phyloP scores from a whole-genome alignment of 768 basidiomycete genomes.

The Neoboletus subvelutipes region DNA sequence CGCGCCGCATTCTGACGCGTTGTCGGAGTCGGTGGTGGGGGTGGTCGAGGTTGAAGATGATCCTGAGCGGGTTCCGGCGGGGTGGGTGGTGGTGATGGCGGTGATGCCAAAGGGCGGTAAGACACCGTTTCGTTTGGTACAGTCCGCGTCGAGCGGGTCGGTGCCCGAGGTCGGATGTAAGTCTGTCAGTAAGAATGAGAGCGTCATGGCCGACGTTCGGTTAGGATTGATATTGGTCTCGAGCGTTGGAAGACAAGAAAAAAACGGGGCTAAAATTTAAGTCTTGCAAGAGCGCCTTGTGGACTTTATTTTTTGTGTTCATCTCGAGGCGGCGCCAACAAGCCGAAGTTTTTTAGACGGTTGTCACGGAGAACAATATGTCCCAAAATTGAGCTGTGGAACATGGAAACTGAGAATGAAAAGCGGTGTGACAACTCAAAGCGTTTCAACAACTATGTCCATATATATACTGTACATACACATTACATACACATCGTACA shows the following conservation, averaged over 20 bases:
- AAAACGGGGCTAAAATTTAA: background rate
- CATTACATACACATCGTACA: background rate
- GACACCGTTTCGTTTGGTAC: background rate
- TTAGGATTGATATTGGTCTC: no score
- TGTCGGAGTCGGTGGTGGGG: no score
- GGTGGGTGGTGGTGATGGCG: background rate
- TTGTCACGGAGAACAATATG: constrained; percentile 6
- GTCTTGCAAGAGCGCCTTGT: background rate
- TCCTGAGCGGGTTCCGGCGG: background rate
- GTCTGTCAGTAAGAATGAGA: constrained; percentile 11
- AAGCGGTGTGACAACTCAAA: background rate
- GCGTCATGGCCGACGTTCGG: constrained; percentile 10
- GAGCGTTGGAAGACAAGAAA: no score
- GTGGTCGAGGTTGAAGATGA: background rate
- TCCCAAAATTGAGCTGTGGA: constrained; percentile 4
- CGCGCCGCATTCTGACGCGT: background rate
- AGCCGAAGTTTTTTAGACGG: background rate
- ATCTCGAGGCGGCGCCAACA: constrained; percentile 2
- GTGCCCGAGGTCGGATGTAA: background rate
- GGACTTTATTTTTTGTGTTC: background rate
- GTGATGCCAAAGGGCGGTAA: background rate
- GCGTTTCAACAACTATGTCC: background rate
- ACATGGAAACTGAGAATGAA: background rate
- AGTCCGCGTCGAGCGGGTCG: background rate
- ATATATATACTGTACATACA: background rate